Evolutionary conservation across 805 yeast species (phyloP).

Genomic region (Ogataea glucozyma): DNA sequence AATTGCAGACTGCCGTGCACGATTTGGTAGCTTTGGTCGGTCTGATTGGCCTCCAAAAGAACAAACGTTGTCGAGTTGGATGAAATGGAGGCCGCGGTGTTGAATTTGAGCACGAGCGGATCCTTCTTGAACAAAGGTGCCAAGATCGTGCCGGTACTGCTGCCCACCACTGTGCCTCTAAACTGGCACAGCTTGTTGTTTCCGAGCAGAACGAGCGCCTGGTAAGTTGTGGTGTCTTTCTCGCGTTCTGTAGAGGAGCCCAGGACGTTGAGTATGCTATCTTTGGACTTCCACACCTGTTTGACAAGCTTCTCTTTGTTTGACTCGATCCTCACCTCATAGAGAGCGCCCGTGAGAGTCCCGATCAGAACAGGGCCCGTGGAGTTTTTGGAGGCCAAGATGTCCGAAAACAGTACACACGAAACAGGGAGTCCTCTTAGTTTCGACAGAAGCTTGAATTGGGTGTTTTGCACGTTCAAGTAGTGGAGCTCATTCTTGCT

Average conservation of each 20-base stretch:
- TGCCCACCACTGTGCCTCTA: constrained; percentile 13
- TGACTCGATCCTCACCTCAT: constrained; percentile 48
- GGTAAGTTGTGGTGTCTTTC: constrained; percentile 8
- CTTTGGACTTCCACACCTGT: constrained; percentile 40
- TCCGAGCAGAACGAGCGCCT: constrained; percentile 13
- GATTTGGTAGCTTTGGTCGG: constrained; percentile 18
- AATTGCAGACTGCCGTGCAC: constrained; percentile 24
- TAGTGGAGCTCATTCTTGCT: constrained; percentile 48
- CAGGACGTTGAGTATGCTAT: constrained; percentile 17
- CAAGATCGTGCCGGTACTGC: constrained; percentile 11
- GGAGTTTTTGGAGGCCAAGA: constrained; percentile 27
- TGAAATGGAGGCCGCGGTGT: constrained; percentile 13
- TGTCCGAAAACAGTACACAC: constrained; percentile 40
- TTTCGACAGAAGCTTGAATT: constrained; percentile 45
- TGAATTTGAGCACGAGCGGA: constrained; percentile 25
- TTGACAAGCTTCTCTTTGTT: constrained; percentile 44
- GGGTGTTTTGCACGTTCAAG: constrained; percentile 41
- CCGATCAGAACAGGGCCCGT: constrained; percentile 53
- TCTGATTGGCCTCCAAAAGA: constrained; percentile 25
- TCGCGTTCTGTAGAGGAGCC: constrained; percentile 10
- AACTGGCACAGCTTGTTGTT: constrained; percentile 21
- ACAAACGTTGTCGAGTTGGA: constrained; percentile 20
- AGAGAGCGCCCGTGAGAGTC: constrained; percentile 47
- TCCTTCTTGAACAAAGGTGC: constrained; percentile 24
- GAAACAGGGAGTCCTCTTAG: constrained; percentile 47